phyloP scores from a whole-genome alignment of 306 rosid species.

The Carpinus fangiana region DNA sequence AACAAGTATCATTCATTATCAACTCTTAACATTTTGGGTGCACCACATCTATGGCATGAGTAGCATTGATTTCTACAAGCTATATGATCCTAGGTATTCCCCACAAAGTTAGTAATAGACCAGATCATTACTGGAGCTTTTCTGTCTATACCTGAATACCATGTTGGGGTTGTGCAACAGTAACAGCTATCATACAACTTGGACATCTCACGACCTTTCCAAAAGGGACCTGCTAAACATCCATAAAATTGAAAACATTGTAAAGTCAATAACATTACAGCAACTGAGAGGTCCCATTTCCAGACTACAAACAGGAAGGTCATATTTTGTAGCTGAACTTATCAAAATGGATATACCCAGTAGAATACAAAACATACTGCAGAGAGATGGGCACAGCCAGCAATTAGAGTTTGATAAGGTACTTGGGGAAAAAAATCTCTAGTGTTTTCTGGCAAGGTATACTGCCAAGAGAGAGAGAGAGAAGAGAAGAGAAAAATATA shows the following conservation, averaged over 20 bases:
- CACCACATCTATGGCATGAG: neutral
- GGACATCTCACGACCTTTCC: conserved; percentile 96
- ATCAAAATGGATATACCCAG: conserved; percentile 1
- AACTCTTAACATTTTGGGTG: neutral
- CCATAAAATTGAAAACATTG: conserved; percentile 11
- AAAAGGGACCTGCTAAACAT: conserved; percentile 71
- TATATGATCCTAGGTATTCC: neutral
- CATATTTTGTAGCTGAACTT: conserved; percentile 2
- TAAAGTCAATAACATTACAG: neutral
- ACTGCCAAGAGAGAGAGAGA: no score
- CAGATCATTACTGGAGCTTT: neutral
- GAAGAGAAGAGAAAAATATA: no score
- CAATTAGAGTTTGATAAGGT: neutral
- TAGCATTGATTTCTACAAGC: neutral
- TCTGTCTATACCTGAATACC: conserved; percentile 77
- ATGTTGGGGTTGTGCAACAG: conserved; percentile 95
- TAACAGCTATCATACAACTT: conserved; percentile 75
- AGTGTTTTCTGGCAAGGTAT: neutral
- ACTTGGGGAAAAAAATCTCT: neutral
- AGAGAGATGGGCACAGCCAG: neutral
- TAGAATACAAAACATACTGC: neutral
- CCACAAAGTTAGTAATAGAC: neutral
- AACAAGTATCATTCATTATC: neutral
- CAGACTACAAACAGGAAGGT: conserved; percentile 18
- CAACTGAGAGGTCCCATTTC: conserved; percentile 9